Conservation (phyloP, 495 filamentous ascomycete genomes). For the Talaromyces proteolyticus region DNA sequence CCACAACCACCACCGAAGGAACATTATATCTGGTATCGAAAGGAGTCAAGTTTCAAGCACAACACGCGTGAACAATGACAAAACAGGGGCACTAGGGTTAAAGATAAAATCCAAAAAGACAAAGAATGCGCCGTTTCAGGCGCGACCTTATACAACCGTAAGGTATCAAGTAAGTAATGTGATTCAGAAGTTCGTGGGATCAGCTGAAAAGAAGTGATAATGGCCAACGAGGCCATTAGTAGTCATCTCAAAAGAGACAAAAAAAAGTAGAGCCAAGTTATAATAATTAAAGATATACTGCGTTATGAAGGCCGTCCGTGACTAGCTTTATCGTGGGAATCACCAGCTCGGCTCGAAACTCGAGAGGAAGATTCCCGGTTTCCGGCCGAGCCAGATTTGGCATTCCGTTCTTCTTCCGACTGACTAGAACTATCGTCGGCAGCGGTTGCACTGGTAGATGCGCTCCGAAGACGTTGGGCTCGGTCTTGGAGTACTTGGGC, state of each 20-base stretch:
- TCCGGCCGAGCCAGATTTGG: slow-evolving; percentile 20
- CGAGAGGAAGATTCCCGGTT: slow-evolving; percentile 12
- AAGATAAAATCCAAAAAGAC: neutral
- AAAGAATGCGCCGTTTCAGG: neutral
- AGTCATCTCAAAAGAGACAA: neutral
- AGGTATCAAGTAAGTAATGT: neutral
- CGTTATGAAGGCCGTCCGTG: neutral
- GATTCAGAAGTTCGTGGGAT: neutral
- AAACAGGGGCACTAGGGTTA: neutral
- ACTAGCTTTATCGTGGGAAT: slow-evolving; percentile 4
- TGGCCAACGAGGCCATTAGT: neutral
- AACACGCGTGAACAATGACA: neutral
- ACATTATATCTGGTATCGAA: neutral
- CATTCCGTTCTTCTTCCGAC: slow-evolving; percentile 44
- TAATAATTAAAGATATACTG: neutral
- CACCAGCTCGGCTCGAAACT: slow-evolving; percentile 12
- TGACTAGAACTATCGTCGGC: slow-evolving; percentile 48
- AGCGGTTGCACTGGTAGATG: slow-evolving; percentile 19
- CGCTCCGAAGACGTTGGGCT: slow-evolving; percentile 39
- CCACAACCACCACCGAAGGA: neutral
- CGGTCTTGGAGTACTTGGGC: slow-evolving; percentile 51
- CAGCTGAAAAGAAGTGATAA: neutral
- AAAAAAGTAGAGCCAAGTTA: neutral
- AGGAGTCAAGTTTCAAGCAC: neutral
- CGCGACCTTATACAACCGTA: neutral